A percentile compares a stretch with the other conserved stretches of the same genome.
Evolutionary conservation across 345 rosid genomes (phyloP).

Genomic region (Syzygium grande): DNA sequence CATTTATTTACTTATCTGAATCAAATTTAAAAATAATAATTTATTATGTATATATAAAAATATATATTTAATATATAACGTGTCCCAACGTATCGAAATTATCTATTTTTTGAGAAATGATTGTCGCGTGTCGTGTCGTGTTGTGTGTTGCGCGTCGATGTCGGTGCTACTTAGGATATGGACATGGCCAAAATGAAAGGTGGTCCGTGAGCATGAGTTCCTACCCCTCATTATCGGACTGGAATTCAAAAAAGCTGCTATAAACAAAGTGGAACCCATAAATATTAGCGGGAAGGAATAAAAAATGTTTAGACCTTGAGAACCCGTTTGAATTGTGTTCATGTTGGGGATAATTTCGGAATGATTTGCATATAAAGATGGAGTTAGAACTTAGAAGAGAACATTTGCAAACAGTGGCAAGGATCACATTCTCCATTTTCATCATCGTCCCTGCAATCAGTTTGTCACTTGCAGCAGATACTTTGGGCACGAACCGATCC

Average conservation of each 20-base stretch:
- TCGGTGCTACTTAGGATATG: background rate
- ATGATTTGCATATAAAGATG: background rate
- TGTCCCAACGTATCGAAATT: too few relatives aligned
- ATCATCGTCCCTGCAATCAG: background rate
- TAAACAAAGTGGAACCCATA: background rate
- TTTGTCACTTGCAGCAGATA: background rate
- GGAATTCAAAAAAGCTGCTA: background rate
- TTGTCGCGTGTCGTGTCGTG: too few relatives aligned
- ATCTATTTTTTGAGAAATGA: too few relatives aligned
- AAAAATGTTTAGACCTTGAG: background rate
- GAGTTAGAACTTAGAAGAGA: background rate
- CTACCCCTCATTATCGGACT: background rate
- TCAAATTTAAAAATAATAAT: too few relatives aligned
- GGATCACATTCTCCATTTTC: background rate
- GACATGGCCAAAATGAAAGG: background rate
- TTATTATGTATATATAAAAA: too few relatives aligned
- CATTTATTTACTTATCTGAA: too few relatives aligned
- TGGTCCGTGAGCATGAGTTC: background rate
- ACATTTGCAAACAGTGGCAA: background rate
- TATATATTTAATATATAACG: too few relatives aligned
- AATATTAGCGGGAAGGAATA: background rate
- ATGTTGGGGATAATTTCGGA: background rate
- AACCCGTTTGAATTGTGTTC: background rate
- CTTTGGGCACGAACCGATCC: too few relatives aligned
- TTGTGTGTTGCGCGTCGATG: too few relatives aligned